These are phyloP conservation scores for Talaromyces sp. DNA, from an alignment of 2,329 filamentous ascomycete genomes.

Conservation along the genomic window DNA sequence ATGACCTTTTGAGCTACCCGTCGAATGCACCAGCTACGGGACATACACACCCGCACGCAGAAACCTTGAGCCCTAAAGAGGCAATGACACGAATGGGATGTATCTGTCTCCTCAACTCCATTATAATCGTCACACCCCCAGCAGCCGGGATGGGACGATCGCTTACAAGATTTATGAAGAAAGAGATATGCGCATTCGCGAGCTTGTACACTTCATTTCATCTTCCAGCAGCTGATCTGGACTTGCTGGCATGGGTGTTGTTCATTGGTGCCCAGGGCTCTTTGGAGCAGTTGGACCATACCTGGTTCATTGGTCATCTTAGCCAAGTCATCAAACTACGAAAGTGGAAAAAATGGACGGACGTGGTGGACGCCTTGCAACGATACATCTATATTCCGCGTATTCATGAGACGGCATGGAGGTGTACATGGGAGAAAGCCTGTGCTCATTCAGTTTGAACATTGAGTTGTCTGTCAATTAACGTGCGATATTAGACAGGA, in stretches of 20 bases:
- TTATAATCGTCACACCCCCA: constrained; percentile 28
- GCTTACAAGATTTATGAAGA: constrained; percentile 24
- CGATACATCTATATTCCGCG: constrained; percentile 24
- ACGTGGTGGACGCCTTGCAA: constrained; percentile 19
- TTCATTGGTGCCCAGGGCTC: constrained; percentile 29
- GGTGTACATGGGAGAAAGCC: constrained; percentile 25
- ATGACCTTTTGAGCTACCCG: constrained; percentile 33
- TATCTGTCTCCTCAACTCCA: constrained; percentile 26
- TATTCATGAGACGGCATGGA: constrained; percentile 21
- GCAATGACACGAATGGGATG: constrained; percentile 24
- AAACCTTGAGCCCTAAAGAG: constrained; percentile 21
- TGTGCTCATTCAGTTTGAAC: not conserved
- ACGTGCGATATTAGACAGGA: not conserved
- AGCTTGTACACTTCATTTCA: constrained; percentile 13
- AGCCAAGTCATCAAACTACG: constrained; percentile 19
- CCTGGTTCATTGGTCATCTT: constrained; percentile 26
- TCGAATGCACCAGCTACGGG: constrained; percentile 6
- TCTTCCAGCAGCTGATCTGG: constrained; percentile 20
- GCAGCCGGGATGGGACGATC: constrained; percentile 28
- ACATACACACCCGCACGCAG: not conserved
- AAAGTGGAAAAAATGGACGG: constrained; percentile 25
- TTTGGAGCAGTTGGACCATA: constrained; percentile 19
- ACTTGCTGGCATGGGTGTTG: constrained; percentile 26
- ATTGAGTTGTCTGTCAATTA: not conserved
- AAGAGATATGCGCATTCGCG: constrained; percentile 15